Evolutionary conservation across 805 yeast species (phyloP), one percentile per base, ranked within the genome.

Genomic region (Dipodascus albidus): DNA sequence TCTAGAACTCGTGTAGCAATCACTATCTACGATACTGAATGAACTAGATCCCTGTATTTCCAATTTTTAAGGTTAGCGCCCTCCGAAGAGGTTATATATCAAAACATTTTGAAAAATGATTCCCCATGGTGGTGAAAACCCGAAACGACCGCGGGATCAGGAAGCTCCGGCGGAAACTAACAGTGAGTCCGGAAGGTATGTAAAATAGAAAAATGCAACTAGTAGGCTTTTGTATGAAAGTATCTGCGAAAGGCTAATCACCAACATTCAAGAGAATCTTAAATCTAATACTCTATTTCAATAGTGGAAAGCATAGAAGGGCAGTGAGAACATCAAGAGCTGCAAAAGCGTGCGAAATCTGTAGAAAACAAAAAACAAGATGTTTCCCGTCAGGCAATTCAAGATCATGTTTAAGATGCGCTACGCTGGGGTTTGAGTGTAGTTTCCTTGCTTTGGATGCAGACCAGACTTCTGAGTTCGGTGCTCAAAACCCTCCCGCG

Each of bases 321-420:
- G 44, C 44, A 6, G 44, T 38, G 9, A 14, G 44, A 38, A 38
- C 44, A 3, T 38, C 44, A 21, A 9, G 85, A 47, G 78, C 82
- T 0, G 59, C 75, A 1, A 70, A 68, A 50, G 85, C 85, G 0
- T 80, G 85, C 63, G 74, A 73, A 3, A 61, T 70, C 4, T 80
- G 85, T 60, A 70, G 84, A 48, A 73, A 70, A 50, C 80, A 76
- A 56, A 80, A 80, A 67, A 77, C 87, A 0, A 67, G 85, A 54
- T 83, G 89, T 58, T 76, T 81, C 61, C 76, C 82, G 3, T 53
- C 55, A 11, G 71, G 77, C 1, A 72, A 67, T 23, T 70, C 74
- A 17, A 64, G 68, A 6, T 70, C 79, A 1, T 83, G 89, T 67
- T 65, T 82, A 20, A 67, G 87, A 21, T 83, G 89, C 61, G 66